Conservation (phyloP, 345 rosid genomes). For the Geranium brycei region DNA sequence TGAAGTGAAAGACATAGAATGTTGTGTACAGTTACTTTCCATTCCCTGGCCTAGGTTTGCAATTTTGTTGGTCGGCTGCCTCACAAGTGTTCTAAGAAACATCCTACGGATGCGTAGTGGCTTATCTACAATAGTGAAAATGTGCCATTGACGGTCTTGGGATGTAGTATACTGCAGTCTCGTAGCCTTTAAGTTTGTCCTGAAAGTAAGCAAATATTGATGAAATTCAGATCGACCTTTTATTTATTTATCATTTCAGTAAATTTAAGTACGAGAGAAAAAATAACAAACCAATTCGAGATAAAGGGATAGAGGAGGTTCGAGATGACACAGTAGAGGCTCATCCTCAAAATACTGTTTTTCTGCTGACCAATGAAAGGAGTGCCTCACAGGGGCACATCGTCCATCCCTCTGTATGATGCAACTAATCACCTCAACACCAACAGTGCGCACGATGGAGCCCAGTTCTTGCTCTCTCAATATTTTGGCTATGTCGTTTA, state of each 20-base stretch:
- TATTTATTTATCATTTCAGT: background rate
- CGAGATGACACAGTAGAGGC: constrained; percentile 85
- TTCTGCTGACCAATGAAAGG: constrained; percentile 86
- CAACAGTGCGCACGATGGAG: constrained; percentile 54
- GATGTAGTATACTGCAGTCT: constrained; percentile 63
- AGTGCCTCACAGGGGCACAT: constrained; percentile 90
- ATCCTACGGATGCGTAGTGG: constrained; percentile 65
- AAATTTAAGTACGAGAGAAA: background rate
- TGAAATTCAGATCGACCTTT: constrained; percentile 8
- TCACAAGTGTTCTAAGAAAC: constrained; percentile 92
- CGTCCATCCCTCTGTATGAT: constrained; percentile 99
- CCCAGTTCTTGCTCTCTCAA: constrained; percentile 79
- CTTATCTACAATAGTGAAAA: constrained; percentile 76
- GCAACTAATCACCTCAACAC: constrained; percentile 89
- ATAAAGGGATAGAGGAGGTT: constrained; percentile 91
- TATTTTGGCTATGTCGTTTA: constrained; percentile 81
- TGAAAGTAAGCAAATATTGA: constrained; percentile 20
- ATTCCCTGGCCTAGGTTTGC: constrained; percentile 48
- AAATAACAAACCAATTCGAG: constrained; percentile 67
- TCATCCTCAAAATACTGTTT: constrained; percentile 79
- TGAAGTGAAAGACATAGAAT: constrained; percentile 56
- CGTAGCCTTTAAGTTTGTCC: constrained; percentile 93
- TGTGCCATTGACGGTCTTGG: constrained; percentile 88
- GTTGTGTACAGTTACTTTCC: constrained; percentile 28
- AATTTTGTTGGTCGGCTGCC: constrained; percentile 47